Percentiles rank a stretch among this genome's conserved stretches.
Evolutionary conservation across 2,329 filamentous ascomycete genomes (phyloP).

Genomic region (Epicoccum nigrum): DNA sequence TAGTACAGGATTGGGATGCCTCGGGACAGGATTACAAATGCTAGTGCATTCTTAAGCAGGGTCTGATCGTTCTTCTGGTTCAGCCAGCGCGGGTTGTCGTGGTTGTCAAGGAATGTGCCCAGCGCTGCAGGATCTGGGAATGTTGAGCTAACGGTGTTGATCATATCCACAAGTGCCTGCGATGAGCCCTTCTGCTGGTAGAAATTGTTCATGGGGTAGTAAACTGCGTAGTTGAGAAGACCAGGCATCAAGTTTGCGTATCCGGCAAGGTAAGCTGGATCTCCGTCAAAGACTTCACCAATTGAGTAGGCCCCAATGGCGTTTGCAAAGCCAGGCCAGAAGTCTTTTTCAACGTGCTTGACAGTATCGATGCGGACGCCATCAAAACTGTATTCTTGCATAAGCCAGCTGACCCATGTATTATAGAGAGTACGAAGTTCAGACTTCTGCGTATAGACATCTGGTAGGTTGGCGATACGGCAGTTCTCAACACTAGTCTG

Average conservation of each 20-base stretch:
- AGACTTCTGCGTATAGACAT: conserved; percentile 35
- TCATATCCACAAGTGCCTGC: conserved; percentile 44
- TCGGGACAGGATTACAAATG: conserved; percentile 45
- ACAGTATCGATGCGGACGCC: conserved; percentile 67
- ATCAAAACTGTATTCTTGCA: conserved; percentile 50
- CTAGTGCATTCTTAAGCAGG: conserved; percentile 48
- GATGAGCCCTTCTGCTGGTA: conserved; percentile 42
- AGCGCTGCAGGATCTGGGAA: conserved; percentile 46
- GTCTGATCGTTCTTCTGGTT: conserved; percentile 45
- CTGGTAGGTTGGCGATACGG: conserved; percentile 39
- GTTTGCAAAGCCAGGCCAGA: conserved; percentile 61
- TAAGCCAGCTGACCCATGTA: conserved; percentile 41
- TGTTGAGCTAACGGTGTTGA: conserved; percentile 38
- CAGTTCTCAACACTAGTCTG: conserved; percentile 41
- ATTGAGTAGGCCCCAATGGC: conserved; percentile 65
- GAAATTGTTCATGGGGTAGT: conserved; percentile 48
- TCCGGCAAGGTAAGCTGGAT: conserved; percentile 57
- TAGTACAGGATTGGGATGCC: conserved; percentile 52
- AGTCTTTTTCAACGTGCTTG: conserved; percentile 65
- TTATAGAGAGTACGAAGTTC: conserved; percentile 33
- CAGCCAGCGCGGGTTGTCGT: conserved; percentile 48
- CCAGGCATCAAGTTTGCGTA: conserved; percentile 64
- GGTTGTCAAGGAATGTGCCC: conserved; percentile 49
- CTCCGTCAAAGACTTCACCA: conserved; percentile 65
- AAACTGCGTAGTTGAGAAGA: conserved; percentile 65